These are phyloP conservation scores for Ceratocystis destructans DNA, from an alignment of 2,329 filamentous ascomycete genomes.

Conservation along the genomic window DNA sequence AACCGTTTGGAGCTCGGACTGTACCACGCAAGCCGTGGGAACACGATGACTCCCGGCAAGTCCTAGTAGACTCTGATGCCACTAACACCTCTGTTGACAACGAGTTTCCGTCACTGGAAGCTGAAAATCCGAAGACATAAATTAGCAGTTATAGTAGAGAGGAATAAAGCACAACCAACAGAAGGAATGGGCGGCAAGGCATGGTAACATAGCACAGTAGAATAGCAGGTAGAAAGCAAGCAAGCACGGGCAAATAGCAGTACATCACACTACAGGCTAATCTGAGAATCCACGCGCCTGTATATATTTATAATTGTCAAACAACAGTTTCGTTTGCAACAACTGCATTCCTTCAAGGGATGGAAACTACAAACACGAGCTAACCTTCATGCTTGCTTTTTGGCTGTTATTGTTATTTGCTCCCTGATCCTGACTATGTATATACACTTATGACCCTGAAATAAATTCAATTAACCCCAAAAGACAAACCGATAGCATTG, in stretches of 20 bases:
- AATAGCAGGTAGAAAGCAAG: background rate
- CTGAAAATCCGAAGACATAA: background rate
- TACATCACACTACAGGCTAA: background rate
- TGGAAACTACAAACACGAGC: background rate
- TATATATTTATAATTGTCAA: background rate
- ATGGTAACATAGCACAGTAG: background rate
- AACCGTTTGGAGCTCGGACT: constrained; percentile 15
- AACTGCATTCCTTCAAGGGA: background rate
- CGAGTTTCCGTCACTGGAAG: constrained; percentile 14
- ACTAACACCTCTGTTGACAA: constrained; percentile 9
- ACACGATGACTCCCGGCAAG: background rate
- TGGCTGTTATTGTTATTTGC: background rate
- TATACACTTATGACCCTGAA: background rate
- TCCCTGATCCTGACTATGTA: background rate
- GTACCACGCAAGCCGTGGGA: constrained; percentile 19
- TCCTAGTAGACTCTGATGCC: background rate
- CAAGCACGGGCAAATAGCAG: background rate
- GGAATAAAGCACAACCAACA: background rate
- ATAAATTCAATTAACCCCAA: background rate
- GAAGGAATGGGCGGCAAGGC: background rate
- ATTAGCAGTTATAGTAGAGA: background rate
- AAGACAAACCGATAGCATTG: background rate
- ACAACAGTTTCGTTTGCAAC: background rate
- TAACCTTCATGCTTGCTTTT: background rate
- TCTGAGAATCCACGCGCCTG: too few relatives aligned